These are phyloP conservation scores for Davidsoniella virescens DNA, from an alignment of 2,329 filamentous ascomycete genomes.

Conservation along the genomic window DNA sequence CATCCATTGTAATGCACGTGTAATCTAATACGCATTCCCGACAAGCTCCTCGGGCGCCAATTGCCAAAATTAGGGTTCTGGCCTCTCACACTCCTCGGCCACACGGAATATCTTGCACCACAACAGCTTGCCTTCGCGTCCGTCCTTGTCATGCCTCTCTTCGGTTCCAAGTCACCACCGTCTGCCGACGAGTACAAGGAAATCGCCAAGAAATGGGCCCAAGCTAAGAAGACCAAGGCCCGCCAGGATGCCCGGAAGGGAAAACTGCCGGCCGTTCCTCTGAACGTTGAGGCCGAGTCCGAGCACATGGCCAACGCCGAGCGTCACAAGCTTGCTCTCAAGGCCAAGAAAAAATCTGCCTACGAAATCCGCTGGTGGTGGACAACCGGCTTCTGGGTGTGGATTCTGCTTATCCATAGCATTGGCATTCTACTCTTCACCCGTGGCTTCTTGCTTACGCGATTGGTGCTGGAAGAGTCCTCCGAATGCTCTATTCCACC, in stretches of 20 bases:
- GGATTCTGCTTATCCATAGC: slow-evolving; percentile 57
- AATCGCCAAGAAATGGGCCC: slow-evolving; percentile 37
- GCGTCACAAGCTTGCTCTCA: slow-evolving; percentile 4
- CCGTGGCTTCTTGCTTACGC: slow-evolving; percentile 82
- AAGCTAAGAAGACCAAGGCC: slow-evolving; percentile 34
- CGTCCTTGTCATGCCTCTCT: not conserved
- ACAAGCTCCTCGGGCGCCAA: not conserved
- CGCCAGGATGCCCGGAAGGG: slow-evolving; percentile 22
- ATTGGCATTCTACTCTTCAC: slow-evolving; percentile 84
- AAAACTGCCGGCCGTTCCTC: not conserved
- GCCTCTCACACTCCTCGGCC: not conserved
- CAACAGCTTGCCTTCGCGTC: not conserved
- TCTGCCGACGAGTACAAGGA: slow-evolving; percentile 30
- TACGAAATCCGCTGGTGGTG: slow-evolving; percentile 40
- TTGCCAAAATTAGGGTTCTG: not conserved
- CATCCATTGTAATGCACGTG: slow-evolving; percentile 8
- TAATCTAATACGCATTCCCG: slow-evolving; percentile 7
- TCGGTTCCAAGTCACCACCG: not conserved
- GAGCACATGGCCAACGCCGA: slow-evolving; percentile 4
- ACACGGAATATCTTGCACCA: too few species aligned
- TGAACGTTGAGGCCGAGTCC: slow-evolving; percentile 3
- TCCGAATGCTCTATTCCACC: slow-evolving; percentile 56
- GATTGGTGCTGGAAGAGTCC: slow-evolving; percentile 62
- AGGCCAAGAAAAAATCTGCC: slow-evolving; percentile 7
- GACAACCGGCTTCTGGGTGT: slow-evolving; percentile 51